Evolutionary conservation across 495 filamentous ascomycete species (phyloP).

Genomic region (Lichenothelia convexa): DNA sequence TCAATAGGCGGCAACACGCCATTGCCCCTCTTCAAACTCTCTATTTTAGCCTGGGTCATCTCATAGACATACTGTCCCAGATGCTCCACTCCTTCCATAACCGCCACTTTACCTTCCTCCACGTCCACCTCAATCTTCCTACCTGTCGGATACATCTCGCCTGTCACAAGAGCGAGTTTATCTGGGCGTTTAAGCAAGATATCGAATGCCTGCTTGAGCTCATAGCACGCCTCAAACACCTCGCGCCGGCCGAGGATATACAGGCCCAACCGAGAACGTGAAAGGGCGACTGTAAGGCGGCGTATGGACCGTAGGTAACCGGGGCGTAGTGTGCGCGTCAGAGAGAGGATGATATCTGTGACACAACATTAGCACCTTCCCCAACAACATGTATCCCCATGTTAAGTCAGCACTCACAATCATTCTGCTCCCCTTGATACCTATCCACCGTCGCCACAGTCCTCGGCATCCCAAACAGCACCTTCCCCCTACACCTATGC

Average conservation of each 20-base stretch:
- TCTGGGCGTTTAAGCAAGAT: constrained; percentile 48
- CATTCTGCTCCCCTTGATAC: constrained; percentile 98
- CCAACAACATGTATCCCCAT: background rate
- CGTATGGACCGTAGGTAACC: constrained; percentile 89
- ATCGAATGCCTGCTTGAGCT: constrained; percentile 72
- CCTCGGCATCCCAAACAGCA: constrained; percentile 77
- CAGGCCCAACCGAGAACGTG: constrained; percentile 75
- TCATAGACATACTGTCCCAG: constrained; percentile 93
- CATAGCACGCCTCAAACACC: constrained; percentile 76
- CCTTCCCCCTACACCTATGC: constrained; percentile 68
- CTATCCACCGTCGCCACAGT: constrained; percentile 92
- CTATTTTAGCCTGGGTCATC: constrained; percentile 77
- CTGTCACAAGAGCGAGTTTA: constrained; percentile 60
- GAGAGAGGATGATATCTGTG: constrained; percentile 76
- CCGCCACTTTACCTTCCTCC: constrained; percentile 28
- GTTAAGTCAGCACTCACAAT: constrained; percentile 75
- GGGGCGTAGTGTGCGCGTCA: constrained; percentile 74
- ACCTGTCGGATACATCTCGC: constrained; percentile 67
- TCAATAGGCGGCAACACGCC: constrained; percentile 6
- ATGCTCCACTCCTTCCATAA: constrained; percentile 87
- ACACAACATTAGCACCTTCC: background rate
- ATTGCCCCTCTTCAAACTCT: constrained; percentile 34
- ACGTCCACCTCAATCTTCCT: constrained; percentile 33
- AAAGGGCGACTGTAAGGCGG: constrained; percentile 90
- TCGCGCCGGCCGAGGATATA: constrained; percentile 84